These are phyloP conservation scores for Pseudohalonectria lignicola DNA, from an alignment of 2,329 filamentous ascomycete species.

Conservation along the genomic window DNA sequence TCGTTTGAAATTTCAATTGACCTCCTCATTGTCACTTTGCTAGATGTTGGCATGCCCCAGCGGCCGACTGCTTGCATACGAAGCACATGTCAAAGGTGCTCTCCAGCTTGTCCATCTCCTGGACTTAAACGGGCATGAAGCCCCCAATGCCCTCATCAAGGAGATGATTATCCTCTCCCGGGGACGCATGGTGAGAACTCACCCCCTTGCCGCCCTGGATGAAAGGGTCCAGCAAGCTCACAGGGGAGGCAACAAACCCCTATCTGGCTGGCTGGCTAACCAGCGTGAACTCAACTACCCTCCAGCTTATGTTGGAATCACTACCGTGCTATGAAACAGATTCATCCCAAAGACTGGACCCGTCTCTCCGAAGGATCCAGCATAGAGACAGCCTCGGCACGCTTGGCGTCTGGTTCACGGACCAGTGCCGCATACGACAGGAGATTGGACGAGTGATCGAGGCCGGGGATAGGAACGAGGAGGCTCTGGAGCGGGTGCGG, in stretches of 20 bases:
- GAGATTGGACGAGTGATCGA: neutral
- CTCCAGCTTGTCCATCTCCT: too few species aligned
- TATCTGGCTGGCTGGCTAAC: too few species aligned
- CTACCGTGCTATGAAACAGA: neutral
- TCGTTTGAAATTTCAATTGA: too few species aligned
- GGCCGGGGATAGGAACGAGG: neutral
- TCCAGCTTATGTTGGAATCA: neutral
- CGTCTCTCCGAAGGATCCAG: neutral
- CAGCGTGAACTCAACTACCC: neutral
- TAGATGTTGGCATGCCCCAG: conserved; percentile 2
- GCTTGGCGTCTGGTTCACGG: neutral
- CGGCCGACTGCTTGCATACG: neutral
- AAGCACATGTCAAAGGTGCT: conserved; percentile 1
- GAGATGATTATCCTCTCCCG: neutral
- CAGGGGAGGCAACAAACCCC: too few species aligned
- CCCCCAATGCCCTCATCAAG: too few species aligned
- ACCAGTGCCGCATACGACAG: neutral
- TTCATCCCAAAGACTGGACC: neutral
- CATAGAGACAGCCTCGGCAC: neutral
- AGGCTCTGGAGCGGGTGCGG: neutral
- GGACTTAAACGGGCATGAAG: too few species aligned
- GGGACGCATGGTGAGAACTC: neutral
- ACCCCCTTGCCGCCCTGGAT: too few species aligned
- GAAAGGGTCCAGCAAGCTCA: neutral
- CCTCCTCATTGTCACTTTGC: too few species aligned